phyloP scores from a whole-genome alignment of 371 early-diverging fungal species.

The Mucor circinelloides region DNA sequence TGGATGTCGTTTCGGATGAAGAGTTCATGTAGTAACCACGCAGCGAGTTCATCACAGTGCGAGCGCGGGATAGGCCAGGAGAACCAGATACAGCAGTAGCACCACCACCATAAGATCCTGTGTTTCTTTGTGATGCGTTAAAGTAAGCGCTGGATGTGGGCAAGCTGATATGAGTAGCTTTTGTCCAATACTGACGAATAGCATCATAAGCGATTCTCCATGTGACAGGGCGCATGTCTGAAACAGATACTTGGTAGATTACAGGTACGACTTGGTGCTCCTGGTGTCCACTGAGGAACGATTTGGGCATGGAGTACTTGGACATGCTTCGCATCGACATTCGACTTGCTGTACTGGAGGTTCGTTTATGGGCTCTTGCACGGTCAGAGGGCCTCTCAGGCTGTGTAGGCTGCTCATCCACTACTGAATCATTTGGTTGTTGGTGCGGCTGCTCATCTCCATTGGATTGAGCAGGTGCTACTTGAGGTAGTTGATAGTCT shows the following conservation, averaged over 20 bases:
- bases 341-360: constrained; percentile 19
- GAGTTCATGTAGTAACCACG: constrained; percentile 20
- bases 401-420: neutral
- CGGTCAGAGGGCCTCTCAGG: neutral
- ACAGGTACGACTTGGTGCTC: constrained; percentile 29
- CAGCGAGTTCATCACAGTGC: constrained; percentile 48
- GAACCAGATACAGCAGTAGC: neutral
- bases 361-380: constrained; percentile 13
- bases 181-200: constrained; percentile 52
- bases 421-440: neutral
- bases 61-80: constrained; percentile 41
- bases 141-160: constrained; percentile 37
- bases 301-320: neutral
- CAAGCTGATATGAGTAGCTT: constrained; percentile 27
- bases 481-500: constrained; percentile 8
- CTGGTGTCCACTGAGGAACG: neutral
- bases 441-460: neutral
- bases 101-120: neutral
- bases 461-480: neutral
- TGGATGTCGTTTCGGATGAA: neutral
- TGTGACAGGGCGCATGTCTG: constrained; percentile 30
- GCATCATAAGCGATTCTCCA: constrained; percentile 48
- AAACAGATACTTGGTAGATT: constrained; percentile 39
- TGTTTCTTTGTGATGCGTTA: neutral
- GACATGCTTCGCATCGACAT: constrained; percentile 16